phyloP scores from a whole-genome alignment of 2,329 filamentous ascomycete genomes.

The Tricladium varicosporioides region DNA sequence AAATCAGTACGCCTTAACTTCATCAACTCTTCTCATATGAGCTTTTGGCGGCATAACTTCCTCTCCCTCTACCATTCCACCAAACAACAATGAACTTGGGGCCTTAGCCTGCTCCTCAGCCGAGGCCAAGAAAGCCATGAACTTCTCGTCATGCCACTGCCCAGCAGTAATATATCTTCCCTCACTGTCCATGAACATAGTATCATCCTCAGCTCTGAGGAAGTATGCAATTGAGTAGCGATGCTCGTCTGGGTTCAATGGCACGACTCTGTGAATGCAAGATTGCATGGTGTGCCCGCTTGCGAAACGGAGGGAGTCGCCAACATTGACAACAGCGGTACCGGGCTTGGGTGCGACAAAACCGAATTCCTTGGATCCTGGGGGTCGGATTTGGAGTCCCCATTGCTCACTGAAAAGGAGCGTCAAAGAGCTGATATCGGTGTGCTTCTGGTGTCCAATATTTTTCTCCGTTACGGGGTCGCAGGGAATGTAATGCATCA shows the following conservation, averaged over 20 bases:
- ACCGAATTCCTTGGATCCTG: conserved; percentile 47
- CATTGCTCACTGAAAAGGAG: conserved; percentile 50
- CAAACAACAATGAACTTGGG: conserved; percentile 47
- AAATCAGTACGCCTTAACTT: no score
- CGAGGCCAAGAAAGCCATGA: conserved; percentile 42
- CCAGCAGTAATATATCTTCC: conserved; percentile 51
- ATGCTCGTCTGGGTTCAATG: conserved; percentile 49
- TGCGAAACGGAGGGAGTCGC: conserved; percentile 57
- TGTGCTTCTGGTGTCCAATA: conserved; percentile 56
- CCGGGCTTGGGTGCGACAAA: conserved; percentile 52
- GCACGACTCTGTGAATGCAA: conserved; percentile 57
- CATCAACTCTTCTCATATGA: not conserved
- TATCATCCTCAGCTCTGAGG: conserved; percentile 54
- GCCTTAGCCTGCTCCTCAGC: conserved; percentile 46
- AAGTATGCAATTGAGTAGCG: conserved; percentile 60
- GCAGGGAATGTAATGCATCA: conserved; percentile 53
- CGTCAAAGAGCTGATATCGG: conserved; percentile 54
- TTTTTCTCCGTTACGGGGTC: conserved; percentile 41
- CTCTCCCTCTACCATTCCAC: conserved; percentile 40
- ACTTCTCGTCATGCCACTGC: conserved; percentile 55
- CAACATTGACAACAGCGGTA: conserved; percentile 55
- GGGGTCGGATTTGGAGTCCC: conserved; percentile 54
- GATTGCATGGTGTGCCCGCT: conserved; percentile 52
- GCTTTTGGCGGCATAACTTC: not conserved
- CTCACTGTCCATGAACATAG: conserved; percentile 54